A percentile compares a stretch with the other conserved stretches of the same genome.
Evolutionary conservation across 805 yeast species (phyloP).

Genomic region (Torulaspora indica): DNA sequence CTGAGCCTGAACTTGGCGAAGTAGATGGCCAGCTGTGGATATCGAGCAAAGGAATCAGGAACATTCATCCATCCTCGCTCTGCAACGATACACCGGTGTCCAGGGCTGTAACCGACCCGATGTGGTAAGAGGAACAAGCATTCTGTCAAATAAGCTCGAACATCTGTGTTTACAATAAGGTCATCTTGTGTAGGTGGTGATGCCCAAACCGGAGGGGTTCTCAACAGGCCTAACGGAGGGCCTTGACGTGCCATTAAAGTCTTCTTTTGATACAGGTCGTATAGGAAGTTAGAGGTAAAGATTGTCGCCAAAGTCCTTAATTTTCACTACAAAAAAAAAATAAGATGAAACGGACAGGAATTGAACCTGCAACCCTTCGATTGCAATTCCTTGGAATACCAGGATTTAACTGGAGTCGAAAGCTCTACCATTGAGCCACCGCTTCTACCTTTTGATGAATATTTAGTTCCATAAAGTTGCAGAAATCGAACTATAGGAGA

Average conservation of each 20-base stretch:
- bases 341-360: slow-evolving; percentile 57
- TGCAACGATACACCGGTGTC: slow-evolving; percentile 1
- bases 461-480: neutral
- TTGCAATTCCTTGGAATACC: slow-evolving; percentile 31
- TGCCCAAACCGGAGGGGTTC: neutral
- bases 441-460: slow-evolving; percentile 35
- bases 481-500: too few species aligned
- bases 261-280: too few species aligned
- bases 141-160: slow-evolving; percentile 4
- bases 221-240: neutral
- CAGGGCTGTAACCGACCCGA: slow-evolving; percentile 4
- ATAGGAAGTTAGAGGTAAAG: too few species aligned
- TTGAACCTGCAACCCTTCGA: slow-evolving; percentile 68
- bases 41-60: slow-evolving; percentile 5
- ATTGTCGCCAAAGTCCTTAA: too few species aligned
- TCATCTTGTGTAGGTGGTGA: neutral
- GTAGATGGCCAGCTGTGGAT: slow-evolving; percentile 8
- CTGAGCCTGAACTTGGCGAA: slow-evolving; percentile 7
- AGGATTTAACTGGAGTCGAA: slow-evolving; percentile 46
- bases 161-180: neutral
- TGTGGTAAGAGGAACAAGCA: slow-evolving; percentile 4
- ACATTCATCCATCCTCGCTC: slow-evolving; percentile 1
- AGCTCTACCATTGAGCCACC: slow-evolving; percentile 61
- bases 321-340: slow-evolving; percentile 11
- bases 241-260: too few species aligned